Conservation (phyloP, 2,329 filamentous ascomycete species). For the Stagonosporopsis tanaceti region DNA sequence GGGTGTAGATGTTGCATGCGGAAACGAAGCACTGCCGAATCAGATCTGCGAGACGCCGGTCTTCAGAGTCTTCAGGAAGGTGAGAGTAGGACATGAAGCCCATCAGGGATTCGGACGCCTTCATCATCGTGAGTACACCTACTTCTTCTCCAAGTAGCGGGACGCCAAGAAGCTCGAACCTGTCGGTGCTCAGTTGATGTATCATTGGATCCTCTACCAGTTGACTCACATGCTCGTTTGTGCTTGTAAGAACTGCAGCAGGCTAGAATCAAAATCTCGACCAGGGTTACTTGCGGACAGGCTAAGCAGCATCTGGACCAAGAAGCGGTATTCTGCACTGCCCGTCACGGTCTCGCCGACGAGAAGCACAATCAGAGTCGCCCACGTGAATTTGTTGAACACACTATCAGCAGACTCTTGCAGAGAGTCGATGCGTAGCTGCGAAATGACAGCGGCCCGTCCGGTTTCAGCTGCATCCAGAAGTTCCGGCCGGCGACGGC, state of each 20-base stretch:
- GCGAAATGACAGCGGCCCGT: slow-evolving; percentile 48
- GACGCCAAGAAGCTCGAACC: slow-evolving; percentile 29
- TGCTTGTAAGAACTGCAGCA: slow-evolving; percentile 9
- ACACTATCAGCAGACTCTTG: slow-evolving; percentile 36
- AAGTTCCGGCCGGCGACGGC: slow-evolving; percentile 42
- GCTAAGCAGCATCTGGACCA: slow-evolving; percentile 50
- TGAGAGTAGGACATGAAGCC: slow-evolving; percentile 22
- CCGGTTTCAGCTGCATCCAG: slow-evolving; percentile 45
- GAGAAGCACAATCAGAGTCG: slow-evolving; percentile 50
- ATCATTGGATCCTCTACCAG: not conserved
- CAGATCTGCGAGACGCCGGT: slow-evolving; percentile 16
- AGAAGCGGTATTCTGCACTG: slow-evolving; percentile 49
- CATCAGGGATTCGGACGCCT: slow-evolving; percentile 19
- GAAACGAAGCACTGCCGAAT: slow-evolving; percentile 26
- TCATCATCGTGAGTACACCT: slow-evolving; percentile 19
- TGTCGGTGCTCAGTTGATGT: not conserved
- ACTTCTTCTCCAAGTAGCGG: slow-evolving; percentile 25
- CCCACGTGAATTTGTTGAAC: slow-evolving; percentile 50
- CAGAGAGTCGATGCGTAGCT: slow-evolving; percentile 46
- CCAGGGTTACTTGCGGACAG: slow-evolving; percentile 22
- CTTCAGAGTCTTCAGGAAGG: slow-evolving; percentile 15
- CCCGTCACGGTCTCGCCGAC: slow-evolving; percentile 55
- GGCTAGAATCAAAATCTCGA: not conserved
- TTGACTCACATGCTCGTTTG: slow-evolving; percentile 14
- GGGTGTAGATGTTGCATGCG: slow-evolving; percentile 25